Percentiles rank a stretch among this genome's conserved stretches.
Conservation (phyloP, 2,329 filamentous ascomycete species). For the Calycina marina region DNA sequence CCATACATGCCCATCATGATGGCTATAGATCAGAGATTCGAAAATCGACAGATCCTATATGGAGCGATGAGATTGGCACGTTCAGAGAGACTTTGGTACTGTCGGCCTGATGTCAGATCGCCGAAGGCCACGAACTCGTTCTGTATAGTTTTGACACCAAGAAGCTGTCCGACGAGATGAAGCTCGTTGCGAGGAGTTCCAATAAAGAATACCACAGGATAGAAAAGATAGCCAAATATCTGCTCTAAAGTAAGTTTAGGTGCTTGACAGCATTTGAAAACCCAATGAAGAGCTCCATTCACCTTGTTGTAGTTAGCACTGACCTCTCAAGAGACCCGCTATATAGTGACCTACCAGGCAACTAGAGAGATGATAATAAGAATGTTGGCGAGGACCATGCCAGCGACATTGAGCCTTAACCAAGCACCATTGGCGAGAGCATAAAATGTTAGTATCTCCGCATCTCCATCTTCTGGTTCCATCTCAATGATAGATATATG, state of each 20-base stretch:
- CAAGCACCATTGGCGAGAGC: slow-evolving; percentile 4
- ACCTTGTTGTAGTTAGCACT: too few species aligned
- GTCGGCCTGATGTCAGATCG: slow-evolving; percentile 1
- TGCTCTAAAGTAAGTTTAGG: neutral
- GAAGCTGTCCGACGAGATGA: slow-evolving; percentile 1
- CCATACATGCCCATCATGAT: slow-evolving; percentile 1
- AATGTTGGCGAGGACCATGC: slow-evolving; percentile 3
- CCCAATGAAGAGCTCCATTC: slow-evolving; percentile 3
- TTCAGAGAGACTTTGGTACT: slow-evolving; percentile 1
- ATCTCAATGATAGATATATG: slow-evolving; percentile 1
- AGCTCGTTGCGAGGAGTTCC: slow-evolving; percentile 5
- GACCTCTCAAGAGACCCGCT: too few species aligned
- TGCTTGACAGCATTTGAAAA: slow-evolving; percentile 2
- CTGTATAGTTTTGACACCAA: slow-evolving; percentile 5
- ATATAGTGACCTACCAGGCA: too few species aligned
- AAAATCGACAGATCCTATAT: slow-evolving; percentile 4
- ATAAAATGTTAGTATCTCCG: slow-evolving; percentile 2
- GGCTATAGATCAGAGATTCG: slow-evolving; percentile 2
- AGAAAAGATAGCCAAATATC: slow-evolving; percentile 5
- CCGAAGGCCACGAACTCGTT: slow-evolving; percentile 4
- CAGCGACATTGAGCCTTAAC: slow-evolving; percentile 4
- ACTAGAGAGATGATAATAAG: slow-evolving; percentile 2
- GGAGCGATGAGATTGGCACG: slow-evolving; percentile 3
- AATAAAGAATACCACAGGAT: slow-evolving; percentile 4
- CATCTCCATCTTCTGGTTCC: slow-evolving; percentile 1